These are phyloP conservation scores for Moniliella sp. DNA, from an alignment of 1,284 basidiomycete species.

Conservation along the genomic window DNA sequence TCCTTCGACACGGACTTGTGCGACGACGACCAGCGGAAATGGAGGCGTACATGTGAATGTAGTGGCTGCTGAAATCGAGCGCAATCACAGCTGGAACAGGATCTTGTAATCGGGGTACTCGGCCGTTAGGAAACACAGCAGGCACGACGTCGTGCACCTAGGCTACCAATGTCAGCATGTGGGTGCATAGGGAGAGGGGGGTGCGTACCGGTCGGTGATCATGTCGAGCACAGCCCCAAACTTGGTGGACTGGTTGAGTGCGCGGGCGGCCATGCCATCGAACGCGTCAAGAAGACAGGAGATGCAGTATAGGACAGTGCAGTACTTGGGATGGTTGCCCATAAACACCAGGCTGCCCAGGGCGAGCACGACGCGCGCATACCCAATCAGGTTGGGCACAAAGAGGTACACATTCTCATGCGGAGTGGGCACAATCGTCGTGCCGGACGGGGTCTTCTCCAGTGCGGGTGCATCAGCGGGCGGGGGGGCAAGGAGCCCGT, in stretches of 20 bases:
- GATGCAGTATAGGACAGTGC: constrained; percentile 68
- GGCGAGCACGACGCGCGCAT: constrained; percentile 71
- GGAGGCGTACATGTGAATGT: constrained; percentile 99
- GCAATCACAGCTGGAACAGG: constrained; percentile 81
- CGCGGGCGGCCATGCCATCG: constrained; percentile 80
- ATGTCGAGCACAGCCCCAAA: constrained; percentile 97
- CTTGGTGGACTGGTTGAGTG: constrained; percentile 65
- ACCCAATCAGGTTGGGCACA: constrained; percentile 88
- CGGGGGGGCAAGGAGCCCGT: too few species aligned
- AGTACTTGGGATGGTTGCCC: constrained; percentile 58
- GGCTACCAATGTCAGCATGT: neutral
- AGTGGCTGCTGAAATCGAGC: constrained; percentile 91
- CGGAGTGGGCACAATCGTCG: too few species aligned
- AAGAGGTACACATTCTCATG: constrained; percentile 43
- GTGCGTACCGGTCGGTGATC: constrained; percentile 81
- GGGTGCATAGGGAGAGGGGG: neutral
- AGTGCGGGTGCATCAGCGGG: too few species aligned
- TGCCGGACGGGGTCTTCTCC: too few species aligned
- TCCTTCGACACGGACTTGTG: constrained; percentile 80
- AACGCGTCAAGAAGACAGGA: constrained; percentile 93
- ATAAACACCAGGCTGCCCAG: constrained; percentile 75
- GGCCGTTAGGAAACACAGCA: constrained; percentile 76
- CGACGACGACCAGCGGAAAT: constrained; percentile 46
- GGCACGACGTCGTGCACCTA: constrained; percentile 82
- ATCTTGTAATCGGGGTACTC: constrained; percentile 64